Conservation (phyloP, 805 yeast species). For the Candida patagonica region DNA sequence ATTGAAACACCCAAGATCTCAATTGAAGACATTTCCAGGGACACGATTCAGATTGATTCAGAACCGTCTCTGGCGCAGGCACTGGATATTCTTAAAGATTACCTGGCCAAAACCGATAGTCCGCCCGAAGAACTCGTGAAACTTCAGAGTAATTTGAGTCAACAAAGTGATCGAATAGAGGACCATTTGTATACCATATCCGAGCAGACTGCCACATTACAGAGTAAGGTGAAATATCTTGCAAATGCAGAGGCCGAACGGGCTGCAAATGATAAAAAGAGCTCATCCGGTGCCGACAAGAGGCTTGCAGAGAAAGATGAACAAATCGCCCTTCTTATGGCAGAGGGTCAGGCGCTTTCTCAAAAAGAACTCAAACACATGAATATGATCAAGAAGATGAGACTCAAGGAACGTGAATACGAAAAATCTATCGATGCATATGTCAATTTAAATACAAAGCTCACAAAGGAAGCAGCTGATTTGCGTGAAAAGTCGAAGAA, state of each 20-base stretch:
- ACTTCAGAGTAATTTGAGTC: constrained; percentile 2
- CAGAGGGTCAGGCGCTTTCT: constrained; percentile 69
- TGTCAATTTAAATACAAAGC: constrained; percentile 22
- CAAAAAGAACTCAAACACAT: constrained; percentile 60
- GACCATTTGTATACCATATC: background rate
- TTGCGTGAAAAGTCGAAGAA: constrained; percentile 25
- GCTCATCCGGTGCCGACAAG: constrained; percentile 19
- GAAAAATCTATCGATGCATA: constrained; percentile 24
- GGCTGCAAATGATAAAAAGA: constrained; percentile 10
- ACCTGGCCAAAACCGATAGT: background rate
- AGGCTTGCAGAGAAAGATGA: constrained; percentile 43
- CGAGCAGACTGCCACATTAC: constrained; percentile 18
- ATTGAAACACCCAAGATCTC: background rate
- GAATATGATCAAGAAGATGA: constrained; percentile 56
- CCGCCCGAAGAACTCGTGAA: constrained; percentile 3
- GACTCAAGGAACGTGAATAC: constrained; percentile 37
- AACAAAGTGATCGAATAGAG: constrained; percentile 1
- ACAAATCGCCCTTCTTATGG: constrained; percentile 53
- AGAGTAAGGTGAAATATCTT: constrained; percentile 25
- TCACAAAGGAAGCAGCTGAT: constrained; percentile 34
- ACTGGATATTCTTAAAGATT: background rate
- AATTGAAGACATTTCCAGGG: background rate
- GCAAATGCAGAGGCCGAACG: constrained; percentile 21
- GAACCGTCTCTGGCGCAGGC: background rate
- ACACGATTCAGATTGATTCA: constrained; percentile 3